Evolutionary conservation across 768 basidiomycete species (phyloP), one percentile per base, ranked within the genome.

Genomic region (Russula sp.): DNA sequence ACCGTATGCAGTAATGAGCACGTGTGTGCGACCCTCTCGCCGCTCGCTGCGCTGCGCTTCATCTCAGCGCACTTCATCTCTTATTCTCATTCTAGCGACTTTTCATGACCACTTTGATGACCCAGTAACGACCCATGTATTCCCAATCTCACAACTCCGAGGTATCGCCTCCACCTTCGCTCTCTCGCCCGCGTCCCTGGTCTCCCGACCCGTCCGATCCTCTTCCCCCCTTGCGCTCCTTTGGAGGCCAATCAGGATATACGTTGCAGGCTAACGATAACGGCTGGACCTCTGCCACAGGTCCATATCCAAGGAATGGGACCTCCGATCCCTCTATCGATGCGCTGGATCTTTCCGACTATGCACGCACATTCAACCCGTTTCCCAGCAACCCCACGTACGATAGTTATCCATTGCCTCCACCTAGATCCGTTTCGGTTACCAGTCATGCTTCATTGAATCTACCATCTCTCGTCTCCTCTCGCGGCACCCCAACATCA

Each of bases 271-370:
- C 67, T 29, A 29, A 29, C 36, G 64, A 71, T 41, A 56, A 41
- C 38, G 41, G 66, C 68, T 45, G 60, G 70, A 42, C 64, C 49
- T 59, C 68, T 39, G 41, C 61, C 36, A 55, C 67, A 51, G 55
- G 39, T 36, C 58, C 50, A 10, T 25, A 53, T 43, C 53, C 34
- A 39, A 58, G 66, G 41, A 67, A 81, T 62, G 82, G 86, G 61
- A 73, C 79, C 5, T 85, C 85, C 7, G 86, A 87, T 60, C 79
- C 77, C 32, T 86, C 85, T 58, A 79, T 87, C 1, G 86, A 88
- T 69, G 85, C 86, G 3, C 78, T 87, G 58, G 87, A 89, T 72
- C 77, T 89, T 25, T 86, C 86, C 36, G 87, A 87, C 70, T 89
- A 87, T 72, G 77, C 85, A 72, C 73, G 68, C 65, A 69, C 49